Evolutionary conservation across 2,329 filamentous ascomycete species (phyloP).

Genomic region (Penicillium sp.): DNA sequence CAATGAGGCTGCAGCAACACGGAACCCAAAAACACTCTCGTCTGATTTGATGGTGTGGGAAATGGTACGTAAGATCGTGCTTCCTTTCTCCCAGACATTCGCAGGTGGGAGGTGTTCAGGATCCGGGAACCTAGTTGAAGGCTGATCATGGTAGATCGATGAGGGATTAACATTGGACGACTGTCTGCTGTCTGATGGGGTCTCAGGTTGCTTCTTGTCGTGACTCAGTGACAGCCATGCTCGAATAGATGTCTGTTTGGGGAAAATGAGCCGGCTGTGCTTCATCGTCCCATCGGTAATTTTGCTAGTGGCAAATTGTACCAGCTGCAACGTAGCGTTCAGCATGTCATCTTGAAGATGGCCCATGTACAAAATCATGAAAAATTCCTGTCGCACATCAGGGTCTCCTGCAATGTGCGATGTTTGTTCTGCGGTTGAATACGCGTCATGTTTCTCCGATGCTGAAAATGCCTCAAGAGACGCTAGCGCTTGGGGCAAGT

Average conservation of each 20-base stretch:
- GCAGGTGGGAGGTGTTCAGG: constrained; percentile 70
- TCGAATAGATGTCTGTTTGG: constrained; percentile 59
- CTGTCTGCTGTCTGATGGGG: constrained; percentile 9
- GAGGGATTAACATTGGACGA: constrained; percentile 19
- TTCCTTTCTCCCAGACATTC: constrained; percentile 62
- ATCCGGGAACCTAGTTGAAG: constrained; percentile 50
- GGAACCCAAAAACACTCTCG: constrained; percentile 69
- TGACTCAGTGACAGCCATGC: constrained; percentile 55
- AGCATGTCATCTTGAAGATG: constrained; percentile 63
- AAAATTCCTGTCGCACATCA: constrained; percentile 59
- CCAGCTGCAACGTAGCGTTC: constrained; percentile 61
- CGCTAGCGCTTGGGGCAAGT: constrained; percentile 52
- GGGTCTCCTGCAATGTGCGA: constrained; percentile 17
- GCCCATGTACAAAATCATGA: constrained; percentile 63
- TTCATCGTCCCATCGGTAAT: constrained; percentile 64
- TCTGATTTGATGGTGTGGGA: constrained; percentile 62
- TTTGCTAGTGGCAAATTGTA: constrained; percentile 66
- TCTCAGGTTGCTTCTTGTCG: constrained; percentile 10
- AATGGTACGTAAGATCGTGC: constrained; percentile 59
- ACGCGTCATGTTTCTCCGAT: constrained; percentile 37
- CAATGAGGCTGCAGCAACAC: constrained; percentile 71
- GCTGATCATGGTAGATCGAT: constrained; percentile 59
- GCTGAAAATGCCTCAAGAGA: constrained; percentile 29
- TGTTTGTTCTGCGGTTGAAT: constrained; percentile 10
- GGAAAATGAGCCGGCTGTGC: constrained; percentile 63